Conservation (phyloP, 2,329 filamentous ascomycete species). For the Fusarium fujikuroi region DNA sequence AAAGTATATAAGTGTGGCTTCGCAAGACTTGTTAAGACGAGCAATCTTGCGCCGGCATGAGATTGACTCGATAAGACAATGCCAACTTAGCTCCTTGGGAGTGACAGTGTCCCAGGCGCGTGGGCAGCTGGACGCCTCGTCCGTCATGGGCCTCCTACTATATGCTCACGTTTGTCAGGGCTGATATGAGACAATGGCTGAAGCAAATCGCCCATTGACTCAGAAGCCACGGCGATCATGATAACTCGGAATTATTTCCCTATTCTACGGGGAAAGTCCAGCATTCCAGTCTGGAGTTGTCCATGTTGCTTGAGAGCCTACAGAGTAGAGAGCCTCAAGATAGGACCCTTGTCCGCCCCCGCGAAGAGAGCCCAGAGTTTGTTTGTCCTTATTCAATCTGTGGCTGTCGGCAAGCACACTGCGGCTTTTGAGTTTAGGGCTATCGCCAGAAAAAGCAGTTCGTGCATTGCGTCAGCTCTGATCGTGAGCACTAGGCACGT, state of each 20-base stretch:
- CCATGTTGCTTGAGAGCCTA: not conserved
- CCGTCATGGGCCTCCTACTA: constrained; percentile 31
- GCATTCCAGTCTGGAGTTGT: constrained; percentile 19
- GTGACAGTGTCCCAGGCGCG: constrained; percentile 29
- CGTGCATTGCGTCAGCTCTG: constrained; percentile 41
- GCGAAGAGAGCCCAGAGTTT: constrained; percentile 13
- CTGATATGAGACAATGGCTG: constrained; percentile 28
- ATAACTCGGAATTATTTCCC: constrained; percentile 4
- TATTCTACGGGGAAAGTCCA: constrained; percentile 23
- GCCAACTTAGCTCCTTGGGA: constrained; percentile 17
- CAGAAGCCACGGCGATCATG: constrained; percentile 17
- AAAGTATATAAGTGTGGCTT: not conserved
- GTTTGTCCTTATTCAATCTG: constrained; percentile 3
- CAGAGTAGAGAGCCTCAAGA: constrained; percentile 34
- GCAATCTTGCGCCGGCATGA: constrained; percentile 1
- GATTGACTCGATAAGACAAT: constrained; percentile 13
- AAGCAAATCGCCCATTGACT: constrained; percentile 7
- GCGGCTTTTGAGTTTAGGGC: constrained; percentile 37
- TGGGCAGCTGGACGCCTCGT: constrained; percentile 28
- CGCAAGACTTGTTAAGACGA: not conserved
- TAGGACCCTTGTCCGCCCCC: constrained; percentile 26
- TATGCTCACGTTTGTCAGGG: constrained; percentile 24
- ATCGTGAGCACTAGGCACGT: constrained; percentile 37
- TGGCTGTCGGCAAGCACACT: constrained; percentile 33
- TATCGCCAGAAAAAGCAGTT: constrained; percentile 40